Conservation (phyloP, 1,284 basidiomycete species). For the Leccinum huronense region DNA sequence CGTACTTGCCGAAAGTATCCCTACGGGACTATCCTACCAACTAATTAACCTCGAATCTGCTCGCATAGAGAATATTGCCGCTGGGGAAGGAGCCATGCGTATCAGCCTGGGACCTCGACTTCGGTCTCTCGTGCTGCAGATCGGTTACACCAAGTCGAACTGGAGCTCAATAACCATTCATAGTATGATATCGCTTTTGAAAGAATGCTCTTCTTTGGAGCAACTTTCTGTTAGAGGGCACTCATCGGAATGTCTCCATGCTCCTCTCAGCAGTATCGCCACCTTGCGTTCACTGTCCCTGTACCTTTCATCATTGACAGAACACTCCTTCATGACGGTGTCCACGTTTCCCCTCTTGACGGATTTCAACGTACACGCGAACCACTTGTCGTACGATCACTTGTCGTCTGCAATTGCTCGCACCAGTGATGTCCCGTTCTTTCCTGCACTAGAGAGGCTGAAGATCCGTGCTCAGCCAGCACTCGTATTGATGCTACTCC, state of each 20-base stretch:
- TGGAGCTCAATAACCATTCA: constrained; percentile 16
- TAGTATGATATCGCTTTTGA: constrained; percentile 34
- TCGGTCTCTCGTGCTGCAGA: constrained; percentile 42
- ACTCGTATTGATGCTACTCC: constrained; percentile 41
- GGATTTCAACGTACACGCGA: constrained; percentile 50
- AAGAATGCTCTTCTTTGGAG: constrained; percentile 36
- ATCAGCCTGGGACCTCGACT: constrained; percentile 40
- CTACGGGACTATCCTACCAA: constrained; percentile 26
- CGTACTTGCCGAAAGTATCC: constrained; percentile 29
- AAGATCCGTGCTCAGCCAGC: constrained; percentile 43
- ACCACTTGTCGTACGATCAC: constrained; percentile 39
- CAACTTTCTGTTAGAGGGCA: constrained; percentile 48
- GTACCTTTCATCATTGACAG: constrained; percentile 44
- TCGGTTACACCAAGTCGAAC: constrained; percentile 34
- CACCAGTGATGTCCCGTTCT: constrained; percentile 24
- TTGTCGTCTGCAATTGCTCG: constrained; percentile 29
- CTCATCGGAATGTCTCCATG: constrained; percentile 39
- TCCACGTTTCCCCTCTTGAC: constrained; percentile 43
- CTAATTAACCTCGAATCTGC: constrained; percentile 41
- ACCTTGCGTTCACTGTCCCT: constrained; percentile 45
- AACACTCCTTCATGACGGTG: constrained; percentile 42
- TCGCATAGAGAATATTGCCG: constrained; percentile 40
- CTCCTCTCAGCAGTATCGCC: constrained; percentile 38
- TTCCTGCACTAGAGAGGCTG: constrained; percentile 45
- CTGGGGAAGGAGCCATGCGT: constrained; percentile 31